A percentile compares a stretch with the other conserved stretches of the same genome.
These are phyloP conservation scores for Aspergillus ochraceus DNA, from an alignment of 2,329 filamentous ascomycete species.

Conservation along the genomic window DNA sequence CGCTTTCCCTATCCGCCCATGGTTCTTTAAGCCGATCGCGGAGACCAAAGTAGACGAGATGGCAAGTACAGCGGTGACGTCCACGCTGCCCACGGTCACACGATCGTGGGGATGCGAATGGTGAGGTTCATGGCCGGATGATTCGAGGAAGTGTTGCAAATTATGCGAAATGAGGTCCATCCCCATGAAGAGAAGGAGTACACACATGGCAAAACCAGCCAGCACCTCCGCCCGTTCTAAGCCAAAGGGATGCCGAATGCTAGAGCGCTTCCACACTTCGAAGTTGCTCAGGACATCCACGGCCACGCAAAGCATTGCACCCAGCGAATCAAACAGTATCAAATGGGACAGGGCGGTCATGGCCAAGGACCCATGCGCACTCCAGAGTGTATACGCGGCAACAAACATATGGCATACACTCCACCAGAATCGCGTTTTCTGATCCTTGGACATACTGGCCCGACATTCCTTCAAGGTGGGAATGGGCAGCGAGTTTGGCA, in stretches of 20 bases:
- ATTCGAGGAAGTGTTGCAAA: constrained; percentile 87
- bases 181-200: constrained; percentile 95
- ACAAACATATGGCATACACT: constrained; percentile 84
- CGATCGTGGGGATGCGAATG: constrained; percentile 66
- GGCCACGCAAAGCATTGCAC: constrained; percentile 83
- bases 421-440: constrained; percentile 82
- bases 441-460: constrained; percentile 84
- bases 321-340: constrained; percentile 92
- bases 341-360: constrained; percentile 91
- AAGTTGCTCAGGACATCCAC: constrained; percentile 96
- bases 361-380: constrained; percentile 79
- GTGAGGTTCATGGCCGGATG: constrained; percentile 71
- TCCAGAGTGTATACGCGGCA: constrained; percentile 82
- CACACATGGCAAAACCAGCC: constrained; percentile 91
- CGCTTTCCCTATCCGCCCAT: constrained; percentile 85
- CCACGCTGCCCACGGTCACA: constrained; percentile 73
- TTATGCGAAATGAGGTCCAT: constrained; percentile 94
- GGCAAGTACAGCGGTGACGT: constrained; percentile 77
- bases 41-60: constrained; percentile 82
- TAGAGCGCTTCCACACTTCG: constrained; percentile 93
- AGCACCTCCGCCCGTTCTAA: constrained; percentile 91
- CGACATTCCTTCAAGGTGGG: constrained; percentile 87
- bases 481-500: constrained; percentile 88
- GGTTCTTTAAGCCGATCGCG: constrained; percentile 83
- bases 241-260: constrained; percentile 88